Evolutionary conservation across 164 flowering plant genomes (phyloP).

Genomic region (Magnolia sinica): DNA sequence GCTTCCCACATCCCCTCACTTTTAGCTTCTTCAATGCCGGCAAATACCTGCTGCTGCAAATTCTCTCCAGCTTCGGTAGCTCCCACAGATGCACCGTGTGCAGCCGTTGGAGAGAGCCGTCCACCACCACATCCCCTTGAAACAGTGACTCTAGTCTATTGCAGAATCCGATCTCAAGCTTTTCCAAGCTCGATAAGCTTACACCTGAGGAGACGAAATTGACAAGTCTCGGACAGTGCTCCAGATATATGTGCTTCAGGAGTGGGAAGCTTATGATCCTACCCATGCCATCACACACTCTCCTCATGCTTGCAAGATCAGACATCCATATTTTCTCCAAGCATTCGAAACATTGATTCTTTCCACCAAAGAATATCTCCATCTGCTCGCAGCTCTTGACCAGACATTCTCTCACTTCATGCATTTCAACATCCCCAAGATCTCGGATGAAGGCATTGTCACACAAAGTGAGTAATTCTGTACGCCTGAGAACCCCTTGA

Average conservation of each 20-base stretch:
- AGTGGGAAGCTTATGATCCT: not conserved
- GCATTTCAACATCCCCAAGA: not conserved
- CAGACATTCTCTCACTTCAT: not conserved
- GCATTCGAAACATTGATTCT: not conserved
- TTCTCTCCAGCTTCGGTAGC: no score
- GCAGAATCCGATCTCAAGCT: not conserved
- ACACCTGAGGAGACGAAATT: not conserved
- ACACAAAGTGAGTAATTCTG: not conserved
- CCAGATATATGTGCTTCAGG: not conserved
- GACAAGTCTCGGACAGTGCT: not conserved
- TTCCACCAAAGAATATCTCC: not conserved
- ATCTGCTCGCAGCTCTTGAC: not conserved
- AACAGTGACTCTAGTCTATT: not conserved
- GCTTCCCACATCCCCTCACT: no score
- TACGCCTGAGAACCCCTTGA: not conserved
- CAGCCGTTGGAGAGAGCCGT: no score
- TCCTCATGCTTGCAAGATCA: not conserved
- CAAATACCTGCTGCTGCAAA: no score
- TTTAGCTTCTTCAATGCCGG: no score
- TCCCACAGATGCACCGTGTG: not conserved
- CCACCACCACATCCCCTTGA: not conserved
- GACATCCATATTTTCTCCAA: not conserved
- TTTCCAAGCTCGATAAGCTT: not conserved
- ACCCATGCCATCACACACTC: no score
- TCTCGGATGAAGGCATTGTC: not conserved